Base-by-base conservation (phyloP, 2,329 filamentous ascomycete genomes). In the Plenodomus tracheiphilus region DNA sequence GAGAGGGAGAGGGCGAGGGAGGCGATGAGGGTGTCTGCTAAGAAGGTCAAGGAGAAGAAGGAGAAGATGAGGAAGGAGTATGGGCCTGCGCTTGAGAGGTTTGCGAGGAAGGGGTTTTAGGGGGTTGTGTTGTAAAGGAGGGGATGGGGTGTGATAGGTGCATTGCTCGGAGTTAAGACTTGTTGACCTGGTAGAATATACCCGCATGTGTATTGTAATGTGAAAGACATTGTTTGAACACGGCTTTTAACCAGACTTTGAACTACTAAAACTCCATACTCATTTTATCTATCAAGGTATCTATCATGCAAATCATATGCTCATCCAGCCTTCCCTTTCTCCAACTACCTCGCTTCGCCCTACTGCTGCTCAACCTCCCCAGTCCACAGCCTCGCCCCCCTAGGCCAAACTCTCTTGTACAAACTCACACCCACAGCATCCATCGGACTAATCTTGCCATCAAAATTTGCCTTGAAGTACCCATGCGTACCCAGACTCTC, bases 391-490 rank as follows among this genome's bases (percentile, higher is more conserved):
- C 65, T 73, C 16, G 91, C 85, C 54, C 79, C 80, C 49, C 92
- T 81, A 7, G 94, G 94, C 74, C 75, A 80, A 2, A 80, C 76
- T 39, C 78, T 60, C 73, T 81, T 81, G 51, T 79, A 79, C 50
- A 79, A 51, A 63, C 90, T 96, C 55, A 97, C 88, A 41, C 90
- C 94, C 39, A 99, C 85, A 2, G 91, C 86, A 75, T 99, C 94
- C 75, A 97, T 89, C 1, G 94, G 92, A 73, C 97, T 97, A 72
- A 99, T 93, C 70, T 88, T 89, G 11, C 87, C 91, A 71, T 99
- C 95, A 76, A 99, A 99, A 2, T 88, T 97, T 11, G 94, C 94
- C 81, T 99, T 99, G 83, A 97, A 97, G 78, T 99, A 99, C n/a
- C 94, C 94, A 74, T 99, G 94, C 30, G 94, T 99, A 63, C 94